Base-by-base conservation (phyloP, 306 rosid genomes). In the Prunus davidiana region DNA sequence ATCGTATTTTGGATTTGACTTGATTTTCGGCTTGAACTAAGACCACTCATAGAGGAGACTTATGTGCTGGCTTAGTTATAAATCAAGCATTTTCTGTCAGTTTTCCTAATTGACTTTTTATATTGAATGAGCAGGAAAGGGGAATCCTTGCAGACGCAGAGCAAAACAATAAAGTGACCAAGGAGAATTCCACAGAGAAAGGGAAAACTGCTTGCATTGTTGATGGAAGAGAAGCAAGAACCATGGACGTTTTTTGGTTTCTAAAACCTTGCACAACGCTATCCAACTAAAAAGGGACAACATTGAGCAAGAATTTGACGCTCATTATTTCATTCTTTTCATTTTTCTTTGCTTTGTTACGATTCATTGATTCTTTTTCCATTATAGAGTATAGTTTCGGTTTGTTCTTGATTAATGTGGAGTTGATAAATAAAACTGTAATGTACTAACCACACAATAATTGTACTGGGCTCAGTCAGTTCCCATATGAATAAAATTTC, bases 251-350 rank as follows among this genome's bases (percentile, higher is more conserved):
- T 77, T 86, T 95, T 76, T 95, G 98, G 98, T 94, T 94, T 86
- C 86, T 94, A 41, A 94, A 90, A 88, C 97, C 98, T 81, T 93
- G 98, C 94, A 91, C 97, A 62, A 91, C 97, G 57, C 74, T 83
- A 8, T 86, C 93, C 52, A 61, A 82, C 82, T 86, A 73, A 83
- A 73, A 14, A 3, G 2, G 78, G 45, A 76, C 43, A 76, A 69
- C 60, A 8, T 46, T 52, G 71, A 72, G 27, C 69, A 41, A 71
- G 43, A 60, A 22, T 32, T 73, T 66, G 64, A 51, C 46, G 62
- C 72, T 67, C 81, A 87, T 87, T 82, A 82, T 86, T 91, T 87
- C 81, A 72, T 83, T 91, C 80, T 72, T 91, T 64, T 24, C 3
- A 22, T 61, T 79, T 52, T 51, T 57, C 77, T 63, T 15, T 19